phyloP scores from a whole-genome alignment of 192 early-diverging fungal species.

The Backusella tuberculispora region DNA sequence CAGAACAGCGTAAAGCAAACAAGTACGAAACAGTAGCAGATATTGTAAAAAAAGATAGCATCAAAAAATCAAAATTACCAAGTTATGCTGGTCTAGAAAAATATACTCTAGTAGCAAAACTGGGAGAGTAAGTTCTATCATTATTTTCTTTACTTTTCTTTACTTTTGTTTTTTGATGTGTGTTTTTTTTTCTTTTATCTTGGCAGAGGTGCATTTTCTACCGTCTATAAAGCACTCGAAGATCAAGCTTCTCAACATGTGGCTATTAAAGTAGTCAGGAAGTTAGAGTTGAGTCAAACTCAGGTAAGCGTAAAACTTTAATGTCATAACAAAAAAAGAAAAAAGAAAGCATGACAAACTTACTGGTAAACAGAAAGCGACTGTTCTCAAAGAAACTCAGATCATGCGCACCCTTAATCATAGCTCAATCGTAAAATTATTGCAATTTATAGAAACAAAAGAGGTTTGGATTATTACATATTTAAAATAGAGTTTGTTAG shows the following conservation, averaged over 20 bases:
- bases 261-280: conserved; percentile 85
- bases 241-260: conserved; percentile 63
- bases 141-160: background rate
- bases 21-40: conserved; percentile 13
- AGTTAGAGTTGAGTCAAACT: conserved; percentile 69
- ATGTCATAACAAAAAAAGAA: background rate
- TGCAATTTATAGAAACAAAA: conserved; percentile 77
- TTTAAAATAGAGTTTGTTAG: background rate
- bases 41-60: background rate
- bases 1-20: conserved; percentile 13
- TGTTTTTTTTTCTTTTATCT: background rate
- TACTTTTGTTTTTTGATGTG: too few species aligned
- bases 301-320: conserved; percentile 53
- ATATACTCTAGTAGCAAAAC: conserved; percentile 58
- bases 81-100: conserved; percentile 58
- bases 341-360: background rate
- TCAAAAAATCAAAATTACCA: conserved; percentile 40
- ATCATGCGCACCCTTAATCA: conserved; percentile 84
- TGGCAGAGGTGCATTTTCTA: conserved; percentile 81
- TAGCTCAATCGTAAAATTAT: conserved; percentile 71
- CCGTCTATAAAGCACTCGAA: conserved; percentile 78
- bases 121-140: conserved; percentile 70
- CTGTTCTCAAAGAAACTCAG: conserved; percentile 85
- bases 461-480: conserved; percentile 31
- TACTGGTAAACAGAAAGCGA: conserved; percentile 56